Conservation (phyloP, 2,329 filamentous ascomycete genomes). For the Coniella vitis region DNA sequence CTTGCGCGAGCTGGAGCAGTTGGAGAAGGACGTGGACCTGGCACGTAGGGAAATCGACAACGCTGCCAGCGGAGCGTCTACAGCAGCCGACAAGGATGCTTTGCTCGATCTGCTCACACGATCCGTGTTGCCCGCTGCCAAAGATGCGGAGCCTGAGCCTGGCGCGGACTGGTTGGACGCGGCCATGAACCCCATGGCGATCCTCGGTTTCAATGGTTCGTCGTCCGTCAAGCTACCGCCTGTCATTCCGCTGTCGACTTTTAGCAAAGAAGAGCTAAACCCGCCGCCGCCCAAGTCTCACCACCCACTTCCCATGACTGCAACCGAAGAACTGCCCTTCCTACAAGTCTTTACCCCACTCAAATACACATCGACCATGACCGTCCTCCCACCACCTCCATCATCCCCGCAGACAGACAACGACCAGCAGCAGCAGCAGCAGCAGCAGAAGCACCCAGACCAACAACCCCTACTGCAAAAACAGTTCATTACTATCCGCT, state of each 20-base stretch:
- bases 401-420: no score
- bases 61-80: slow-evolving; percentile 1
- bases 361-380: slow-evolving; percentile 48
- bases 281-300: slow-evolving; percentile 50
- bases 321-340: slow-evolving; percentile 60
- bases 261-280: slow-evolving; percentile 28
- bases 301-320: slow-evolving; percentile 54
- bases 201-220: slow-evolving; percentile 40
- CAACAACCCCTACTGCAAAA: slow-evolving; percentile 40
- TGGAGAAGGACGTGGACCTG: slow-evolving; percentile 53
- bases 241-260: slow-evolving; percentile 5
- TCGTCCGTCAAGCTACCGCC: slow-evolving; percentile 1
- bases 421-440: no score
- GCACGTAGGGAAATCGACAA: slow-evolving; percentile 51
- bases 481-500: slow-evolving; percentile 49
- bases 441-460: slow-evolving; percentile 15
- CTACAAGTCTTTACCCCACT: slow-evolving; percentile 67
- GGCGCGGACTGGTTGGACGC: slow-evolving; percentile 39
- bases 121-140: slow-evolving; percentile 33
- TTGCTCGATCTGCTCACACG: slow-evolving; percentile 35
- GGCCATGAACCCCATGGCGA: slow-evolving; percentile 43
- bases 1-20: slow-evolving; percentile 44
- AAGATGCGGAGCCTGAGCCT: slow-evolving; percentile 22
- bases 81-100: slow-evolving; percentile 20
- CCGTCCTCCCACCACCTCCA: slow-evolving; percentile 33